Conservation (phyloP, 768 basidiomycete species). For the Rhodotorula graminis region DNA sequence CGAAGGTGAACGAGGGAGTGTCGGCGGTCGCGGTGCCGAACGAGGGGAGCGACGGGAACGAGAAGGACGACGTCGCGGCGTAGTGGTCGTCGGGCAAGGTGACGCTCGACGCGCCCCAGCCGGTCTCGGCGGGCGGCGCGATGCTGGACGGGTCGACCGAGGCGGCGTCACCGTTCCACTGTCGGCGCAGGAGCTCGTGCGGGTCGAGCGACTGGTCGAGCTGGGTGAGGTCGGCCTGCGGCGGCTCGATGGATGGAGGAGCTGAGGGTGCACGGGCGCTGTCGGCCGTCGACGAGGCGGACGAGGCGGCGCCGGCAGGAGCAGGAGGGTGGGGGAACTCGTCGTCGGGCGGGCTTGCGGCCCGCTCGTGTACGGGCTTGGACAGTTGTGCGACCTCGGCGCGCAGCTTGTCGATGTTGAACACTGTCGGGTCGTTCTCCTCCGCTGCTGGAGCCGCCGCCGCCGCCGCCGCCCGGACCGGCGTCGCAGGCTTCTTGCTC, state of each 20-base stretch:
- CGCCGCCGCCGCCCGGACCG: neutral
- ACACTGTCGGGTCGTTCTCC: constrained; percentile 10
- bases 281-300: neutral
- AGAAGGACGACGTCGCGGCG: constrained; percentile 6
- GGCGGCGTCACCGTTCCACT: constrained; percentile 27
- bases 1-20: constrained; percentile 21
- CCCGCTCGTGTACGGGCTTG: constrained; percentile 10
- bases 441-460: neutral
- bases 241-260: constrained; percentile 1
- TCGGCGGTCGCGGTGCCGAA: neutral
- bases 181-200: constrained; percentile 30
- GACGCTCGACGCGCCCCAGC: constrained; percentile 13
- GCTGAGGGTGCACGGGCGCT: constrained; percentile 11
- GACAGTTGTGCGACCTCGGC: constrained; percentile 36
- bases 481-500: accelerated
- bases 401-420: constrained; percentile 38
- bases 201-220: constrained; percentile 35
- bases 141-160: neutral
- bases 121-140: neutral
- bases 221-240: constrained; percentile 23
- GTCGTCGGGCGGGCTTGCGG: constrained; percentile 5
- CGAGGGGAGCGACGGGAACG: constrained; percentile 5
- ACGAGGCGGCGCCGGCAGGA: neutral
- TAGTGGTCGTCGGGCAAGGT: constrained; percentile 22
- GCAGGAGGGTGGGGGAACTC: neutral